Evolutionary conservation across 805 yeast species (phyloP), one percentile per base, ranked within the genome.

Genomic region (Lipomyces chichibuensis): DNA sequence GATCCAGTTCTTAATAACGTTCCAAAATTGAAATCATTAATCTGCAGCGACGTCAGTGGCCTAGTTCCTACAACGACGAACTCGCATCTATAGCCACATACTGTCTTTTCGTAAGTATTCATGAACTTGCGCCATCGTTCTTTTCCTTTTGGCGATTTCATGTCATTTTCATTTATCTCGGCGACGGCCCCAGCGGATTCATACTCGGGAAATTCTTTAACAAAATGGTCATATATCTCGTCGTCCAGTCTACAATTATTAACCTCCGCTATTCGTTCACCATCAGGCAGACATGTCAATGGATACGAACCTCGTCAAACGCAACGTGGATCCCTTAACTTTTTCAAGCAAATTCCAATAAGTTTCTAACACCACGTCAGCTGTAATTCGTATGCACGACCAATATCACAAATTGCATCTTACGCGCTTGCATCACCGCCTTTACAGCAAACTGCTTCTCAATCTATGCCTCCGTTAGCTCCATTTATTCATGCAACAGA

Each of bases 371-470:
- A 35, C 33, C 14, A 13, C 6, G 14, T 29, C 49, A 33, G 33
- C 37, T 33, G 29, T 1, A n/a, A 9, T 6, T 9, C 23, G 23
- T 57, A 49, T 35, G 14, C 27, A 20, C 25, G 5, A 37, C 49
- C 55, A 2, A 33, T 37, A 29, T 3, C 20, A 51, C 14, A 0
- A 23, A 37, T 13, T 20, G n/a, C 0, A 9, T 37, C 76, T 23
- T 74, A 73, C 71, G 96, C 66, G 97, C 95, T 78, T 95, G 98
- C 79, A 86, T 88, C 20, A 95, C 99, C 4, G 98, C 99, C 80
- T 90, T 91, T 67, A 95, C 99, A 54, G 99, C 98, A 76, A 95
- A 95, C 81, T 95, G 98, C 84, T 87, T 92, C 80, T 95, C 99
- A 75, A 95, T 92, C 78, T 75, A 32, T 14, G 20, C 11, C 63